Evolutionary conservation across 2,329 filamentous ascomycete genomes (phyloP).

Genomic region (Penicillium oxalicum): DNA sequence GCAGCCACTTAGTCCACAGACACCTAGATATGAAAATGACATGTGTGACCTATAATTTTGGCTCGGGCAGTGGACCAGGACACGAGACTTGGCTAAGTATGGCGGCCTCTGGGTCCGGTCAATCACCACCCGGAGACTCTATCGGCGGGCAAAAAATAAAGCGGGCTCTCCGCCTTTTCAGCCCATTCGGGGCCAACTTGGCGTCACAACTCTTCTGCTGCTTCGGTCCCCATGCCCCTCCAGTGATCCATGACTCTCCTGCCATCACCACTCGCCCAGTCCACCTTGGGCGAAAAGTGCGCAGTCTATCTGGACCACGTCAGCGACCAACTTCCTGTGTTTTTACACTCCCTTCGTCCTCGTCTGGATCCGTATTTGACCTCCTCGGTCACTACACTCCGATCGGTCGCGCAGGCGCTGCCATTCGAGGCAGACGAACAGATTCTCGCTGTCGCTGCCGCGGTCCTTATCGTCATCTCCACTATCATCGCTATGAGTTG

Average conservation of each 20-base stretch:
- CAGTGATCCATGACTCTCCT: conserved; percentile 36
- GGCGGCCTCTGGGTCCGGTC: neutral
- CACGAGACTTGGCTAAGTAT: too few species aligned
- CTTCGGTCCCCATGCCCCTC: conserved; percentile 6
- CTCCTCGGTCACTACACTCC: conserved; percentile 21
- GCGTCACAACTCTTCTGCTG: conserved; percentile 16
- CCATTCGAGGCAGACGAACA: conserved; percentile 18
- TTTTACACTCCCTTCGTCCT: conserved; percentile 29
- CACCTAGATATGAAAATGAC: too few species aligned
- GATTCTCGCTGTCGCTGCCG: conserved; percentile 20
- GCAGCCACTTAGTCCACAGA: too few species aligned
- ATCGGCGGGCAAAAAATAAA: conserved; percentile 18
- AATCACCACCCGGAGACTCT: neutral
- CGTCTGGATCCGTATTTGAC: conserved; percentile 23
- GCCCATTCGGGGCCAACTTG: conserved; percentile 9
- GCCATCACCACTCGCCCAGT: conserved; percentile 32
- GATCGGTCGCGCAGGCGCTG: conserved; percentile 19
- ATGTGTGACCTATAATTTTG: too few species aligned
- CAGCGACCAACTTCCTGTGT: conserved; percentile 26
- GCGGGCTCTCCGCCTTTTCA: conserved; percentile 23
- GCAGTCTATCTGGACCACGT: conserved; percentile 35
- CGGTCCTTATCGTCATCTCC: conserved; percentile 25
- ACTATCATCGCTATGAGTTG: conserved; percentile 32
- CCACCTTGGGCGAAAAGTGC: conserved; percentile 38
- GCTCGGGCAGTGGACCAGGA: too few species aligned